Conservation (phyloP, 2,329 filamentous ascomycete species). For the Calonectria fujianensis region DNA sequence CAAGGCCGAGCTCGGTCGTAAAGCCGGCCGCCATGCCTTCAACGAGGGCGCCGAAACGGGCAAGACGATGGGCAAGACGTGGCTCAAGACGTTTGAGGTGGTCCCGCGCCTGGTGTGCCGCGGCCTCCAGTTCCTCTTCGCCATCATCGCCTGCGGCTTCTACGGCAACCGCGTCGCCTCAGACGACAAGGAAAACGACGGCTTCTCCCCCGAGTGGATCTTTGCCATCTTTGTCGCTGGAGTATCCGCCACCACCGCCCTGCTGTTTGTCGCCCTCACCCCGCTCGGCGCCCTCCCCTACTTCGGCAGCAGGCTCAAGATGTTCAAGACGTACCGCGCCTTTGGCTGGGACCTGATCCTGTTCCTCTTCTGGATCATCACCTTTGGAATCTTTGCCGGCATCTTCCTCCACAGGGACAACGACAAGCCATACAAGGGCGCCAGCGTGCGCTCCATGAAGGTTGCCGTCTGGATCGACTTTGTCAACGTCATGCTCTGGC, state of each 20-base stretch:
- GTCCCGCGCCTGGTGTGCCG: constrained; percentile 74
- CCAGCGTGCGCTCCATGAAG: constrained; percentile 75
- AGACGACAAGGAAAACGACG: constrained; percentile 60
- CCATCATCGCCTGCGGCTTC: constrained; percentile 80
- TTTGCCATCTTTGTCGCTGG: constrained; percentile 78
- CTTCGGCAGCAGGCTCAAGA: constrained; percentile 58
- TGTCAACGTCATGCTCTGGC: constrained; percentile 80
- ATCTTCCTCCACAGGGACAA: constrained; percentile 79
- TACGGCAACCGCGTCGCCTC: constrained; percentile 76
- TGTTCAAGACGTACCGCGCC: constrained; percentile 64
- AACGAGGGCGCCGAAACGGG: constrained; percentile 60
- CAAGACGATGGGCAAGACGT: constrained; percentile 66
- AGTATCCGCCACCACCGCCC: constrained; percentile 71
- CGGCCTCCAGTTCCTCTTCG: constrained; percentile 81
- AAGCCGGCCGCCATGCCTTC: constrained; percentile 59
- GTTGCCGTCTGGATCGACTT: constrained; percentile 84
- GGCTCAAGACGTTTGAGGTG: constrained; percentile 67
- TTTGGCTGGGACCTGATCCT: constrained; percentile 67
- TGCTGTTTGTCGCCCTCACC: constrained; percentile 64
- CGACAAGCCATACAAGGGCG: constrained; percentile 69
- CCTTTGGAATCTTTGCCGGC: constrained; percentile 83
- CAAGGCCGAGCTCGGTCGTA: constrained; percentile 59
- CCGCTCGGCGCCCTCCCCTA: constrained; percentile 60
- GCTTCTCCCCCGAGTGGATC: constrained; percentile 75
- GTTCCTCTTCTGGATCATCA: constrained; percentile 75